A percentile compares a stretch with the other conserved stretches of the same genome.
phyloP scores from a whole-genome alignment of 768 basidiomycete species.

The Paxillus involutus region DNA sequence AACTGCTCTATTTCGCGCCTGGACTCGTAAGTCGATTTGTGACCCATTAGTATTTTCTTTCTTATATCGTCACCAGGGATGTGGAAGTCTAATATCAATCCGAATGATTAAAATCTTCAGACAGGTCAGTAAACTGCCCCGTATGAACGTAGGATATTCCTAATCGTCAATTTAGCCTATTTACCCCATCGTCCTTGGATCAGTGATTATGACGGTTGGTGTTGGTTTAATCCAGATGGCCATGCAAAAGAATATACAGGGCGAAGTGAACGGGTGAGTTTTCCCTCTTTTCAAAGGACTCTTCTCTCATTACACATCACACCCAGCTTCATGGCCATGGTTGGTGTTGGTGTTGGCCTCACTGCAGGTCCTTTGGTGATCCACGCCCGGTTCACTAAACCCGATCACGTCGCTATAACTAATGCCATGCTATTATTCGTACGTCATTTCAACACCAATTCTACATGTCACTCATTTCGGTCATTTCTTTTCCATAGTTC shows the following conservation, averaged over 20 bases:
- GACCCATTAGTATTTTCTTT: not conserved
- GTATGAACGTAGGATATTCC: not conserved
- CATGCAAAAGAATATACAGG: slow-evolving; percentile 37
- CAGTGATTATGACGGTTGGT: slow-evolving; percentile 34
- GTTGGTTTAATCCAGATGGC: slow-evolving; percentile 45
- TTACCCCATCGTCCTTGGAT: slow-evolving; percentile 41
- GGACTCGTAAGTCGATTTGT: slow-evolving; percentile 37
- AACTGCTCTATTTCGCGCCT: slow-evolving; percentile 50
- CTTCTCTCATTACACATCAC: not conserved
- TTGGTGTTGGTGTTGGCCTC: slow-evolving; percentile 45
- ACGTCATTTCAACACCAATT: slow-evolving; percentile 13
- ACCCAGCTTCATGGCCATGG: slow-evolving; percentile 43
- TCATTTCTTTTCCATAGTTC: slow-evolving; percentile 29
- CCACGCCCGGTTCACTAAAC: slow-evolving; percentile 47
- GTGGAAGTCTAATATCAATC: slow-evolving; percentile 36
- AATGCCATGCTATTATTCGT: slow-evolving; percentile 49
- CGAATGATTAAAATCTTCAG: slow-evolving; percentile 32
- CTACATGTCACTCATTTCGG: not conserved
- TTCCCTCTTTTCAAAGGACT: not conserved
- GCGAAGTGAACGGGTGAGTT: slow-evolving; percentile 36
- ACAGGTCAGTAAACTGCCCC: slow-evolving; percentile 31
- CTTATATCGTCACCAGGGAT: slow-evolving; percentile 31
- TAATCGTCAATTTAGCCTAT: slow-evolving; percentile 33
- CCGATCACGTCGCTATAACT: slow-evolving; percentile 41
- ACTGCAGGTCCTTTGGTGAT: slow-evolving; percentile 37